Percentiles rank a stretch among this genome's conserved stretches.
Evolutionary conservation across 129 eudicot genomes (phyloP).

Genomic region (Lactuca sativa): DNA sequence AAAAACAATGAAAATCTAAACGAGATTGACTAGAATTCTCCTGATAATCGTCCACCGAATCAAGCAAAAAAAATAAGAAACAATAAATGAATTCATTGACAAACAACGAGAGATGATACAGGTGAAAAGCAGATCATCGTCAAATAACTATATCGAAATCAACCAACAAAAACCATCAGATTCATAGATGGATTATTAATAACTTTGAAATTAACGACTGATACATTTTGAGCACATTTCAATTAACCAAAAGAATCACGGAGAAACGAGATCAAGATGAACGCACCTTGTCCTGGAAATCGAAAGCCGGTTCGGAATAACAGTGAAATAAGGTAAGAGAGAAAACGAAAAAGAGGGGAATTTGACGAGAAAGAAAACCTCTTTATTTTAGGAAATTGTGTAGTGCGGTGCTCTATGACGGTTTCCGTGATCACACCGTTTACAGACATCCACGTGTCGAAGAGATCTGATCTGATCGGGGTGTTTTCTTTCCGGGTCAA

Average conservation of each 20-base stretch:
- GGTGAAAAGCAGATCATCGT: neutral
- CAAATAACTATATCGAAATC: neutral
- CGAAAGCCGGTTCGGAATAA: constrained; percentile 10
- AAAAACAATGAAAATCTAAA: neutral
- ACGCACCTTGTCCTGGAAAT: constrained; percentile 17
- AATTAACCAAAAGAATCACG: neutral
- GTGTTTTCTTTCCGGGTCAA: neutral
- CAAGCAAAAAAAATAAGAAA: neutral
- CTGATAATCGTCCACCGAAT: neutral
- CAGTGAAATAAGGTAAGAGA: constrained; percentile 1
- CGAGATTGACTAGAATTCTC: constrained; percentile 5
- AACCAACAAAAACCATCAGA: constrained; percentile 1
- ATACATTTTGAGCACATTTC: neutral
- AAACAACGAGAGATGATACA: neutral
- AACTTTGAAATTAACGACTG: neutral
- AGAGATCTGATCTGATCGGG: neutral
- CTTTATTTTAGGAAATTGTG: neutral
- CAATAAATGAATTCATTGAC: neutral
- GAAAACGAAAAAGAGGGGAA: constrained; percentile 5
- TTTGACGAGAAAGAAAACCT: constrained; percentile 7
- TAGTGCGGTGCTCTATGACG: constrained; percentile 7
- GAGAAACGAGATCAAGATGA: constrained; percentile 5
- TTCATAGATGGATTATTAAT: neutral
- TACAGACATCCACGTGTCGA: neutral
- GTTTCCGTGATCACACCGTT: constrained; percentile 5